phyloP scores from a whole-genome alignment of 768 basidiomycete genomes.

The Collybiopsis confluens region DNA sequence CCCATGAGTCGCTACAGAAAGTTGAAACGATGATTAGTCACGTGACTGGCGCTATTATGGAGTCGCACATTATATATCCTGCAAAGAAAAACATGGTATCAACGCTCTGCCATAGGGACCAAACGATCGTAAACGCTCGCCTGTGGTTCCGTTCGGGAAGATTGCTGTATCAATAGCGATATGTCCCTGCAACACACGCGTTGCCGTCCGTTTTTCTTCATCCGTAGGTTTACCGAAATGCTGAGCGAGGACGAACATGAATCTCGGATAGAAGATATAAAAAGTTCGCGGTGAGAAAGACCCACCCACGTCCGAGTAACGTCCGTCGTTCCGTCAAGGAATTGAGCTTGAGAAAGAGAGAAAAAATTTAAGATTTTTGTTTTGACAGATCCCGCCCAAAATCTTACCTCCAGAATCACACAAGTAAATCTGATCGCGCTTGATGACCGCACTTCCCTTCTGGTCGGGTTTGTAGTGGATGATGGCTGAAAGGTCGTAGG shows the following conservation, averaged over 20 bases:
- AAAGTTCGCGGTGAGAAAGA: neutral
- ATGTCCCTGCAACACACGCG: constrained; percentile 87
- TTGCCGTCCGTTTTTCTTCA: constrained; percentile 85
- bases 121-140: constrained; percentile 31
- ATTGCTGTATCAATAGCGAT: constrained; percentile 84
- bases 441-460: constrained; percentile 66
- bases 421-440: constrained; percentile 58
- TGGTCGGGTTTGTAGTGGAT: constrained; percentile 90
- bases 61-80: constrained; percentile 61
- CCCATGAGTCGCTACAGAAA: constrained; percentile 66
- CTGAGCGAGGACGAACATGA: constrained; percentile 27
- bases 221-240: constrained; percentile 85
- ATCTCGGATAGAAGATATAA: neutral
- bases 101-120: constrained; percentile 12
- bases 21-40: neutral
- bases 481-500: constrained; percentile 50
- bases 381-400: no score
- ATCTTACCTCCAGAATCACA: constrained; percentile 86
- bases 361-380: no score
- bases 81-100: neutral
- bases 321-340: constrained; percentile 92
- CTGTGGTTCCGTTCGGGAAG: constrained; percentile 79
- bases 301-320: constrained; percentile 84
- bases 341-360: constrained; percentile 54
- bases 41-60: no score